These are phyloP conservation scores for Cercospora sesami DNA, from an alignment of 2,329 filamentous ascomycete genomes.

Conservation along the genomic window DNA sequence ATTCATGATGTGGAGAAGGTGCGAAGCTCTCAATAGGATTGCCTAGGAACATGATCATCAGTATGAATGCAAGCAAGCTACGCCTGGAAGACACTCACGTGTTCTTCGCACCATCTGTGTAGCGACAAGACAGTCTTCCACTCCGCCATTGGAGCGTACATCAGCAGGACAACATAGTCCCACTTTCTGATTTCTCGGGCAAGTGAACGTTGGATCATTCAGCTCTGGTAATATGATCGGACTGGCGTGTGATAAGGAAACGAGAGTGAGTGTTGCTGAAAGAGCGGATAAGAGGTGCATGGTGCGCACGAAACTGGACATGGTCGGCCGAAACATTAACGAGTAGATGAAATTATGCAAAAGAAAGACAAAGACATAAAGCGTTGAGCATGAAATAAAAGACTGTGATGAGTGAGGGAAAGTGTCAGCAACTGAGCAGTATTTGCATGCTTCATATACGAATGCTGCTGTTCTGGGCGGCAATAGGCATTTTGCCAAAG, in stretches of 20 bases:
- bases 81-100: not conserved
- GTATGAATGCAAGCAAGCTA: not conserved
- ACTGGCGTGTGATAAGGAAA: not conserved
- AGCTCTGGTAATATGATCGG: not conserved
- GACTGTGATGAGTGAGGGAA: not conserved
- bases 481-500: not conserved
- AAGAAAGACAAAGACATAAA: not conserved
- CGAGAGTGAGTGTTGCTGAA: not conserved
- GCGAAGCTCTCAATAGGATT: not conserved
- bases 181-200: not conserved
- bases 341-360: not conserved
- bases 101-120: not conserved
- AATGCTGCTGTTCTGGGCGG: not conserved
- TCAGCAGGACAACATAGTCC: not conserved
- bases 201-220: not conserved
- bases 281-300: not conserved
- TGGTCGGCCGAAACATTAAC: not conserved
- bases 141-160: not conserved
- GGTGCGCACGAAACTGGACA: not conserved
- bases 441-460: conserved; percentile 2
- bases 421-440: not conserved
- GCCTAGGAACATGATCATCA: not conserved
- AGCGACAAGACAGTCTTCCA: not conserved
- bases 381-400: not conserved
- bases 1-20: not conserved